A percentile compares a stretch with the other conserved stretches of the same genome.
Conservation (phyloP, 768 basidiomycete genomes). For the Jaapia argillacea region DNA sequence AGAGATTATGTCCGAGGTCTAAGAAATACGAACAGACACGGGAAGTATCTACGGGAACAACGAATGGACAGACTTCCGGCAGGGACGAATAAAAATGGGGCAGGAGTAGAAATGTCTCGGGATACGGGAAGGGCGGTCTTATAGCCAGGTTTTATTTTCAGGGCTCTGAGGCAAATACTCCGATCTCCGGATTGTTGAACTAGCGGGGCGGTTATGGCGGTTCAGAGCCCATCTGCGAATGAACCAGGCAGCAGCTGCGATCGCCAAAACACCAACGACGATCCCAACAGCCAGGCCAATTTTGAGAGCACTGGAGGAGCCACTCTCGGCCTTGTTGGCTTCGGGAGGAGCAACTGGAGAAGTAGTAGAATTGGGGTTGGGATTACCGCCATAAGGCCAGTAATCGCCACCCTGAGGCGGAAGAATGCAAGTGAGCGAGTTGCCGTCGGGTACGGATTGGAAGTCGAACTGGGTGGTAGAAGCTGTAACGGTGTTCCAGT, state of each 20-base stretch:
- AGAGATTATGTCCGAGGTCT: too few species aligned
- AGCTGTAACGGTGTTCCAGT: conserved; percentile 27
- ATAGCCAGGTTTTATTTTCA: too few species aligned
- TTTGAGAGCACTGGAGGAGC: conserved; percentile 24
- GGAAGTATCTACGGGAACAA: too few species aligned
- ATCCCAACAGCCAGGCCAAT: conserved; percentile 45
- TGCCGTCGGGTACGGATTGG: conserved; percentile 36
- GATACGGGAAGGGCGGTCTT: too few species aligned
- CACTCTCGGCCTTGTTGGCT: conserved; percentile 10
- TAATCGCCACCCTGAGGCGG: conserved; percentile 60
- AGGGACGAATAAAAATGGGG: too few species aligned
- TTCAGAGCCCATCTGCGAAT: conserved; percentile 40
- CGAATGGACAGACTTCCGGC: too few species aligned
- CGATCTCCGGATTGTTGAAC: background rate
- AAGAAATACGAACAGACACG: too few species aligned
- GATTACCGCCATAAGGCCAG: conserved; percentile 62
- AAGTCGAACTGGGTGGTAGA: conserved; percentile 46
- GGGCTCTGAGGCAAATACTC: background rate
- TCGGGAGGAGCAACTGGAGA: conserved; percentile 15
- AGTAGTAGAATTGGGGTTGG: conserved; percentile 11
- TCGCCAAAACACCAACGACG: conserved; percentile 31
- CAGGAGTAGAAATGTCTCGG: too few species aligned
- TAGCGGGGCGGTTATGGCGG: background rate
- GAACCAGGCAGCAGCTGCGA: conserved; percentile 33
- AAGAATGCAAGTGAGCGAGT: conserved; percentile 54